phyloP scores from a whole-genome alignment of 164 flowering plant genomes.

The Stephania cephalantha region DNA sequence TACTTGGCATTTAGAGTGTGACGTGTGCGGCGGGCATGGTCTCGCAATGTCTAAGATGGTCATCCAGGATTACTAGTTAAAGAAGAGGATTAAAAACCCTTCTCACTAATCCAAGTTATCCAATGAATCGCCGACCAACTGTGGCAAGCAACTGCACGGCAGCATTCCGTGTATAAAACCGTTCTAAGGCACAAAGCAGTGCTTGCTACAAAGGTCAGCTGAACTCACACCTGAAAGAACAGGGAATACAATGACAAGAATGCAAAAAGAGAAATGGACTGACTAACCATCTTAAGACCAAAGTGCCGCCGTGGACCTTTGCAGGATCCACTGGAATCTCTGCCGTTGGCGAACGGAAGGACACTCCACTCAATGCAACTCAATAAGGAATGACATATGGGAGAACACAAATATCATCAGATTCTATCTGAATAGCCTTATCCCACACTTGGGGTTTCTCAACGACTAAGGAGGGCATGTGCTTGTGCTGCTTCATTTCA shows the following conservation, averaged over 20 bases:
- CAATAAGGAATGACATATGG: conserved; percentile 85
- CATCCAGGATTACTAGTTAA: conserved; percentile 22
- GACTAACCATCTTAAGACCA: conserved; percentile 21
- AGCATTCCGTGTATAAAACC: conserved; percentile 16
- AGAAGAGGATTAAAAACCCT: conserved; percentile 3
- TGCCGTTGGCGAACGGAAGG: not conserved
- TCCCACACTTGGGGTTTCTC: conserved; percentile 59
- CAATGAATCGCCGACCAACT: conserved; percentile 20
- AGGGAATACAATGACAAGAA: conserved; percentile 19
- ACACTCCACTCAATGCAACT: conserved; percentile 15
- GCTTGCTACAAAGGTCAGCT: conserved; percentile 18
- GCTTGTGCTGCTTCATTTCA: conserved; percentile 26
- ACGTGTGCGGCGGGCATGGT: conserved; percentile 1
- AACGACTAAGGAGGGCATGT: conserved; percentile 18
- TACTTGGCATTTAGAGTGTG: conserved; percentile 9
- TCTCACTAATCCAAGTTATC: conserved; percentile 19
- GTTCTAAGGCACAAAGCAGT: conserved; percentile 19
- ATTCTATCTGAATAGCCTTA: conserved; percentile 46
- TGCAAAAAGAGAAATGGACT: conserved; percentile 21
- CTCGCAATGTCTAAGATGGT: not conserved
- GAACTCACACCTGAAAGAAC: conserved; percentile 22
- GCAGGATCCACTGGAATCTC: conserved; percentile 6
- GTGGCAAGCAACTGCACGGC: conserved; percentile 21
- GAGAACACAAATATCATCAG: conserved; percentile 62
- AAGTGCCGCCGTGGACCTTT: conserved; percentile 17